A percentile compares a stretch with the other conserved stretches of the same genome.
Conservation (phyloP, 805 yeast genomes). For the Ascoidea asiatica region DNA sequence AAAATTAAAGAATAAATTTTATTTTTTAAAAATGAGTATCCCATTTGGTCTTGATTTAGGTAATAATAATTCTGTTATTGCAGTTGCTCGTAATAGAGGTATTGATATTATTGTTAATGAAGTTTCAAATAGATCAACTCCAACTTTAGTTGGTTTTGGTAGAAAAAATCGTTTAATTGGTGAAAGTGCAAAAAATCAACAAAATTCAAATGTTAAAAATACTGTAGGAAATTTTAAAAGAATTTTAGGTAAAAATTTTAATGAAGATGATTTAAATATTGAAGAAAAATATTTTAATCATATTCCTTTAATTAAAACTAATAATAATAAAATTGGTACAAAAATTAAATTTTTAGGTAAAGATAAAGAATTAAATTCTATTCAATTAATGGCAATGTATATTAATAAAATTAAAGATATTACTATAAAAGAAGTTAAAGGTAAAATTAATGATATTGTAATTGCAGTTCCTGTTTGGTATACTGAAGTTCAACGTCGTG, state of each 20-base stretch:
- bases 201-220: slow-evolving; percentile 91
- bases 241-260: slow-evolving; percentile 63
- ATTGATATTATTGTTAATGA: slow-evolving; percentile 97
- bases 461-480: slow-evolving; percentile 96
- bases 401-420: slow-evolving; percentile 79
- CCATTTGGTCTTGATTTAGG: slow-evolving; percentile 99
- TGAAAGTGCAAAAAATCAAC: slow-evolving; percentile 92
- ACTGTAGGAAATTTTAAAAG: slow-evolving; percentile 93
- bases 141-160: slow-evolving; percentile 87
- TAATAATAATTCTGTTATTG: slow-evolving; percentile 85
- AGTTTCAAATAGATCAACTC: slow-evolving; percentile 95
- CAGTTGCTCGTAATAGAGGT: slow-evolving; percentile 96
- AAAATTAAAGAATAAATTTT: no score
- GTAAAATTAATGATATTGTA: slow-evolving; percentile 74
- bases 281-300: slow-evolving; percentile 63
- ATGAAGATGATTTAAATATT: slow-evolving; percentile 61
- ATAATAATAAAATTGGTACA: slow-evolving; percentile 68
- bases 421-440: slow-evolving; percentile 71
- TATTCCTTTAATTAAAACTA: slow-evolving; percentile 53
- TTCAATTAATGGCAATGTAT: slow-evolving; percentile 92
- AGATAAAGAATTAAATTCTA: slow-evolving; percentile 65
- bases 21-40: slow-evolving; percentile 85
- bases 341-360: slow-evolving; percentile 78
- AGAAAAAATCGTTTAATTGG: slow-evolving; percentile 82
- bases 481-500: slow-evolving; percentile 93